These are phyloP conservation scores for Coniochaeta sp. DNA, from an alignment of 2,329 filamentous ascomycete genomes.

Conservation along the genomic window DNA sequence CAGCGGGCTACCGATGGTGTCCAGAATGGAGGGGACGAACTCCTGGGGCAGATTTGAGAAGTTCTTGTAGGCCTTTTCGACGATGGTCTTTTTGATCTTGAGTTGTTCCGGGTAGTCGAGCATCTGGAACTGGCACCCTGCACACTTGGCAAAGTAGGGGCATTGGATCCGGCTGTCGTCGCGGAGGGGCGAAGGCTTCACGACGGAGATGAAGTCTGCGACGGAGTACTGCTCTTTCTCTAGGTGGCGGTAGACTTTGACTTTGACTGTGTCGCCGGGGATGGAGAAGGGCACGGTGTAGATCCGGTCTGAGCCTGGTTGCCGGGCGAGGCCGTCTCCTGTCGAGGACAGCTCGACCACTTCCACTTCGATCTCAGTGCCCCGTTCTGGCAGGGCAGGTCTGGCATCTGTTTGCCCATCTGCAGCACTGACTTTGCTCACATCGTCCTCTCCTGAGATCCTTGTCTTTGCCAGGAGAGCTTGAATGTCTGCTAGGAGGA, in stretches of 20 bases:
- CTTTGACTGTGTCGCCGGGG: conserved; percentile 73
- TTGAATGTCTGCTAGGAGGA: conserved; percentile 56
- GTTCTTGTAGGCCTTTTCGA: conserved; percentile 86
- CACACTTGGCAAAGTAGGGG: conserved; percentile 80
- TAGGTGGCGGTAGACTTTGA: conserved; percentile 71
- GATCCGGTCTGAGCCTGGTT: conserved; percentile 56
- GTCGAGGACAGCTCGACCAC: conserved; percentile 80
- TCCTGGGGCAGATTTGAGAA: conserved; percentile 78
- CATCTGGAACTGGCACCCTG: conserved; percentile 97
- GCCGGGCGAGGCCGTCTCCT: conserved; percentile 78
- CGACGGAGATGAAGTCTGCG: conserved; percentile 75
- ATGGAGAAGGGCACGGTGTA: conserved; percentile 85
- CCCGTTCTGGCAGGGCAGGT: conserved; percentile 50
- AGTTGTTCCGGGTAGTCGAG: conserved; percentile 83
- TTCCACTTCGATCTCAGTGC: conserved; percentile 74
- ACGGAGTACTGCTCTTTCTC: conserved; percentile 59
- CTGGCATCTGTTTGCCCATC: conserved; percentile 4
- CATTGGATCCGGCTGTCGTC: conserved; percentile 73
- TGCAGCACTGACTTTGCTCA: conserved; percentile 6
- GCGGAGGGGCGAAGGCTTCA: conserved; percentile 64
- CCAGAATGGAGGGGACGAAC: conserved; percentile 65
- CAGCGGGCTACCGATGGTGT: conserved; percentile 84
- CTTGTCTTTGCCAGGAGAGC: conserved; percentile 40
- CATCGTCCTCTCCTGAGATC: conserved; percentile 17
- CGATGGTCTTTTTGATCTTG: conserved; percentile 71